These are phyloP conservation scores for Phellinidium pouzarii DNA, from an alignment of 1,284 basidiomycete genomes.

Conservation along the genomic window DNA sequence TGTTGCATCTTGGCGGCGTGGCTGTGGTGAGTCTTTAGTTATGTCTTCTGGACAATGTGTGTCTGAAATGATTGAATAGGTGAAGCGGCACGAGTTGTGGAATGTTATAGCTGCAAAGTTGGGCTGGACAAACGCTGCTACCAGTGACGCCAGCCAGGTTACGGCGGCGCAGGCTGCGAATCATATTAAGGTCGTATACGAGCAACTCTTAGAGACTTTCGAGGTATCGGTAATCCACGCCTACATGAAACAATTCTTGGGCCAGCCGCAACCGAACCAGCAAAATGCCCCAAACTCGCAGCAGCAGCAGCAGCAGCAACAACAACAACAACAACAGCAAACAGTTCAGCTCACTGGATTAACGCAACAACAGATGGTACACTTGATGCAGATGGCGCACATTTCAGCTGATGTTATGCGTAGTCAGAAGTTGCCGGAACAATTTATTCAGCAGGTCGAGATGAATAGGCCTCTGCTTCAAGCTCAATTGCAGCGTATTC, in stretches of 20 bases:
- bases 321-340: slow-evolving; percentile 9
- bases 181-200: slow-evolving; percentile 54
- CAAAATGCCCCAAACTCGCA: neutral
- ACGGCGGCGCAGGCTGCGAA: slow-evolving; percentile 50
- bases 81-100: slow-evolving; percentile 55
- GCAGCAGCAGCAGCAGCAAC: slow-evolving; percentile 15
- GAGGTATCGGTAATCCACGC: slow-evolving; percentile 41
- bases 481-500: slow-evolving; percentile 21
- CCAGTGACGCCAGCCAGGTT: slow-evolving; percentile 49
- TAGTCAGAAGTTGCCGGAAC: slow-evolving; percentile 40
- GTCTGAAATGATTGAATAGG: slow-evolving; percentile 29
- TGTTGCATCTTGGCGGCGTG: slow-evolving; percentile 50
- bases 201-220: slow-evolving; percentile 48
- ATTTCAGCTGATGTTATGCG: slow-evolving; percentile 45
- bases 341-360: neutral
- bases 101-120: slow-evolving; percentile 55
- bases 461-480: slow-evolving; percentile 35
- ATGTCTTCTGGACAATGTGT: neutral
- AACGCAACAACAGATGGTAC: slow-evolving; percentile 27
- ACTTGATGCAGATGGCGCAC: slow-evolving; percentile 31
- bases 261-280: slow-evolving; percentile 15
- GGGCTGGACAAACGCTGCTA: slow-evolving; percentile 44
- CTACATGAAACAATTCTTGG: slow-evolving; percentile 24
- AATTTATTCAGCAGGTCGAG: slow-evolving; percentile 53
- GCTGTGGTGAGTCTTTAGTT: slow-evolving; percentile 34